These are phyloP conservation scores for Solanum rostratum DNA, from an alignment of 257 asterid species.

Conservation along the genomic window DNA sequence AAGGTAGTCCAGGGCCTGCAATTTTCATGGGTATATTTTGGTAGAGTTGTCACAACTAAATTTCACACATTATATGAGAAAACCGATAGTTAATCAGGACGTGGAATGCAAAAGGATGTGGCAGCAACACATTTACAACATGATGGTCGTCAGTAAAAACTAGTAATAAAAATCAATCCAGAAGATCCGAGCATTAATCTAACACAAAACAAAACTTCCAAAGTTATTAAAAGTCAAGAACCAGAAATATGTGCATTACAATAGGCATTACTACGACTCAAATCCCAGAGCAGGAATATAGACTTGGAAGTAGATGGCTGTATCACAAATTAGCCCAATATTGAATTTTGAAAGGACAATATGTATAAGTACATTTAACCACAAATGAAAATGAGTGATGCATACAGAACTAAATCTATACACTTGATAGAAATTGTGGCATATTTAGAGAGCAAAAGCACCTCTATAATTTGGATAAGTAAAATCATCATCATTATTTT, in stretches of 20 bases:
- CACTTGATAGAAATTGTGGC: neutral
- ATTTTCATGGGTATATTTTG: neutral
- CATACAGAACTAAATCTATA: neutral
- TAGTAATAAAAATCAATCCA: neutral
- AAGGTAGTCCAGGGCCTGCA: slow-evolving; percentile 69
- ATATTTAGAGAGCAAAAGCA: neutral
- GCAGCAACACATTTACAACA: neutral
- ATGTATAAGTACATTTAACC: no score
- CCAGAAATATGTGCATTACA: neutral
- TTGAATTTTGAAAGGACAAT: neutral
- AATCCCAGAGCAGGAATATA: neutral
- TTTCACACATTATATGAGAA: neutral
- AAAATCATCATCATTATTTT: neutral
- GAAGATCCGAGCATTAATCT: neutral
- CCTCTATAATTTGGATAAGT: neutral
- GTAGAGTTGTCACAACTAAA: neutral
- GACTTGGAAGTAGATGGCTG: neutral
- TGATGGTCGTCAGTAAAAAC: neutral
- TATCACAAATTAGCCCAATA: neutral
- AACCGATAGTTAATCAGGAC: neutral
- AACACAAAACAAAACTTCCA: neutral
- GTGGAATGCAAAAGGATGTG: neutral
- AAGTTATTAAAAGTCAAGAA: neutral
- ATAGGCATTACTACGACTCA: neutral
- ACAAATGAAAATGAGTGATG: neutral